Conservation (phyloP, 352 stramenopile species). For the Phytophthora vignae region DNA sequence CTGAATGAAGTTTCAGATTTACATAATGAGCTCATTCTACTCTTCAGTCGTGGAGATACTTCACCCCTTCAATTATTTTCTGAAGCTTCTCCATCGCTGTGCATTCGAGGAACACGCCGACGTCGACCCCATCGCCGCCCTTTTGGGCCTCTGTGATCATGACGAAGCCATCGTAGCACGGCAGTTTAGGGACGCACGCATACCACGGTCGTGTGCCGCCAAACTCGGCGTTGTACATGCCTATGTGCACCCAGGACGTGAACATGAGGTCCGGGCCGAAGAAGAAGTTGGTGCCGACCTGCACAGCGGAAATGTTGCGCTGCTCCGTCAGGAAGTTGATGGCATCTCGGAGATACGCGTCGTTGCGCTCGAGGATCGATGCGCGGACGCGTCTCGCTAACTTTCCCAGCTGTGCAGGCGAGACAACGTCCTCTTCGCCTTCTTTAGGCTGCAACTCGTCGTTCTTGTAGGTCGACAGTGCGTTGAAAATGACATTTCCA, state of each 20-base stretch:
- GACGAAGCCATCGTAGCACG: conserved; percentile 52
- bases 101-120: conserved; percentile 49
- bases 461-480: conserved; percentile 43
- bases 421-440: background rate
- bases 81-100: conserved; percentile 47
- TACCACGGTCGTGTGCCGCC: conserved; percentile 47
- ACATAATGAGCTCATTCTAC: too few relatives aligned
- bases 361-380: conserved; percentile 51
- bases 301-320: conserved; percentile 39
- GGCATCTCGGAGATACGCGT: conserved; percentile 55
- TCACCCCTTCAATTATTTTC: conserved; percentile 34
- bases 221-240: conserved; percentile 72
- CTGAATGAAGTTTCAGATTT: too few relatives aligned
- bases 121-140: conserved; percentile 43
- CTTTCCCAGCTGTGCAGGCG: conserved; percentile 18
- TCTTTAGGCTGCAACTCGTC: conserved; percentile 10
- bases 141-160: conserved; percentile 59
- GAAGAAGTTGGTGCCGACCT: conserved; percentile 54
- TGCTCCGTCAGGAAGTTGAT: conserved; percentile 57
- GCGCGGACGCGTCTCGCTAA: conserved; percentile 50
- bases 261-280: conserved; percentile 67
- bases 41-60: conserved; percentile 11
- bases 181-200: conserved; percentile 39
- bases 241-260: conserved; percentile 64
- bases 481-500: conserved; percentile 68